Conservation (phyloP, 345 rosid species). For the Salix caprea region DNA sequence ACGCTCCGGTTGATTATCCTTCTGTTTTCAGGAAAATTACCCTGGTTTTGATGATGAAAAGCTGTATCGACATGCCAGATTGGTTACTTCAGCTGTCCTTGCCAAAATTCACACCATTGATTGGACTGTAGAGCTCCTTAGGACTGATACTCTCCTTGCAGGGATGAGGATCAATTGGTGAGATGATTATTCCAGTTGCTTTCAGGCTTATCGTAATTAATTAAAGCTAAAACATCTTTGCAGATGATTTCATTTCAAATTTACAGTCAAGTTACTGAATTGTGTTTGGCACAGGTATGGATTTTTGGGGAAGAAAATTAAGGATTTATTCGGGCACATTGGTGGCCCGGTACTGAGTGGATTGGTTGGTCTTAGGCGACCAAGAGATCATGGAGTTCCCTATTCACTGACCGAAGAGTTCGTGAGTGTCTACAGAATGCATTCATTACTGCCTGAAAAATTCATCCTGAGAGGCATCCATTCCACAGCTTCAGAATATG, state of each 20-base stretch:
- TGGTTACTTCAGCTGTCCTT: conserved; percentile 72
- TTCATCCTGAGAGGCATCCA: conserved; percentile 51
- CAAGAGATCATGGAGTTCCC: conserved; percentile 76
- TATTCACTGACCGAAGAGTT: conserved; percentile 74
- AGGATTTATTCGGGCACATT: conserved; percentile 54
- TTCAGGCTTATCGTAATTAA: not conserved
- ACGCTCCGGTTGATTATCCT: not conserved
- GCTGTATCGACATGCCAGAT: conserved; percentile 56
- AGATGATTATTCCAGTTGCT: not conserved
- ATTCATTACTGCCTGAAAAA: conserved; percentile 57
- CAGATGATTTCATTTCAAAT: not conserved
- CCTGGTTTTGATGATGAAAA: conserved; percentile 59
- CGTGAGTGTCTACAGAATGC: conserved; percentile 69
- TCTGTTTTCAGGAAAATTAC: conserved; percentile 33
- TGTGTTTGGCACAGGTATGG: conserved; percentile 41
- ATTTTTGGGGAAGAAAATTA: conserved; percentile 61
- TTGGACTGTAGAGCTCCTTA: conserved; percentile 73
- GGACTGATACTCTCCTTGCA: conserved; percentile 60
- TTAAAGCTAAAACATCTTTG: not conserved
- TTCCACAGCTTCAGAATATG: conserved; percentile 26
- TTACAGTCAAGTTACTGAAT: too few relatives aligned
- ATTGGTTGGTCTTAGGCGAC: conserved; percentile 62
- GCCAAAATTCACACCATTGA: conserved; percentile 89
- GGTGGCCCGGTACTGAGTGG: conserved; percentile 58
- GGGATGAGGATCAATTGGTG: conserved; percentile 77